Evolutionary conservation across 192 early-diverging fungal genomes (phyloP).

Genomic region (Linnemannia elongata): DNA sequence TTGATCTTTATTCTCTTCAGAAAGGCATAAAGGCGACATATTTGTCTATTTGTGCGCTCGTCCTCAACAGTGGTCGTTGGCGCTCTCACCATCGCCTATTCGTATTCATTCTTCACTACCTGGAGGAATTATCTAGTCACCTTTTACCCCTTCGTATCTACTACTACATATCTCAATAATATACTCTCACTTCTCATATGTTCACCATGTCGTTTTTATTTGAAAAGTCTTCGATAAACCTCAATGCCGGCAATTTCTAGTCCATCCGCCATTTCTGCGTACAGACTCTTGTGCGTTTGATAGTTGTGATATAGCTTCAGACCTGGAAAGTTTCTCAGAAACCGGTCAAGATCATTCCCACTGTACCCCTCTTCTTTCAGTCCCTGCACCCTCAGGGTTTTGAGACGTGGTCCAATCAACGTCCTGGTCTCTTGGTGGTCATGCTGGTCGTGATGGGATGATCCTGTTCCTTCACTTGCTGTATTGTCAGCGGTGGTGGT

Average conservation of each 20-base stretch:
- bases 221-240: neutral
- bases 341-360: neutral
- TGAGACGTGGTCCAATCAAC: neutral
- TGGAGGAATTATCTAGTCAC: neutral
- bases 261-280: neutral
- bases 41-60: neutral
- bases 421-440: too few species aligned
- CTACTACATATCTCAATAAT: neutral
- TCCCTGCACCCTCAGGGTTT: neutral
- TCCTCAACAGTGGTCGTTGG: neutral
- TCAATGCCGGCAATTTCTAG: neutral
- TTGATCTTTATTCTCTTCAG: slow-evolving; percentile 42
- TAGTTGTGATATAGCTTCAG: neutral
- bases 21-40: slow-evolving; percentile 20
- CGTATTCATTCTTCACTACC: neutral
- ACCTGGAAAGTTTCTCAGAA: neutral
- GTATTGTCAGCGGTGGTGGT: too few species aligned
- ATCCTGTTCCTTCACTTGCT: too few species aligned
- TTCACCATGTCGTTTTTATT: neutral
- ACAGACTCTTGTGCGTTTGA: neutral
- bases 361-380: neutral
- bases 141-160: neutral
- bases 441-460: too few species aligned
- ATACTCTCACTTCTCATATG: neutral
- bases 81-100: neutral